Base-by-base conservation (phyloP, 257 asterid species). In the Galeopsis tetrahit region DNA sequence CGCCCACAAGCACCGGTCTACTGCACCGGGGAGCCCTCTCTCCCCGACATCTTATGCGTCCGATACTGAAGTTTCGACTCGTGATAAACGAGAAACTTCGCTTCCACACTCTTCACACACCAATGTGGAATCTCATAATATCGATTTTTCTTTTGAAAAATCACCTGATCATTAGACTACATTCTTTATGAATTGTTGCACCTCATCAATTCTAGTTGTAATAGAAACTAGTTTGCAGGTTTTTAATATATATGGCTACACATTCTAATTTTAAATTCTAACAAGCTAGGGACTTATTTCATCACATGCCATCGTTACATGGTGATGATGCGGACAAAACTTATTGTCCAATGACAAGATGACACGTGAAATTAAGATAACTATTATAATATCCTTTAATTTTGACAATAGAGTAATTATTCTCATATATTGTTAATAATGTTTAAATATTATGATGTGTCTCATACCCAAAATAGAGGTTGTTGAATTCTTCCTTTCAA, bases 21-120 rank as follows among this genome's bases (percentile, higher is more conserved):
- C 10, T 61, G 76, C 79, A 38, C 69, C 79, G 1, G 81, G 76
- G 15, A 69, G 7, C 1, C 79, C 80, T 0, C 35, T 35, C 55
- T 79, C 88, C 14, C 87, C 88, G 0, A 48, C 36, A 63, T 73
- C 83, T 13, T 71, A 82, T 64, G 34, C 38, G 6, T 84, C 89
- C 5, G 87, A 84, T 15, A 69, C 79, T 0, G 91, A 83, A 40
- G 69, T 34, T 64, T 71, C 86, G 0, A 66, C 13, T 55, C 78
- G 4, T 4, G 71, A 46, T 32, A 43, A 31, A 11, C 55, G 21
- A 2, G 70, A 70, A 52, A 35, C 67, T 32, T 6, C 31, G 14
- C 51, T 63, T 35, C 56, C 38, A 7, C 55, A 34, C 11, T 11
- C 31, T 10, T 11, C 36, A 6, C 57, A 70, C 35, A n/a, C n/a